Base-by-base conservation (phyloP, 2,329 filamentous ascomycete species). In the Lithohypha guttulata region DNA sequence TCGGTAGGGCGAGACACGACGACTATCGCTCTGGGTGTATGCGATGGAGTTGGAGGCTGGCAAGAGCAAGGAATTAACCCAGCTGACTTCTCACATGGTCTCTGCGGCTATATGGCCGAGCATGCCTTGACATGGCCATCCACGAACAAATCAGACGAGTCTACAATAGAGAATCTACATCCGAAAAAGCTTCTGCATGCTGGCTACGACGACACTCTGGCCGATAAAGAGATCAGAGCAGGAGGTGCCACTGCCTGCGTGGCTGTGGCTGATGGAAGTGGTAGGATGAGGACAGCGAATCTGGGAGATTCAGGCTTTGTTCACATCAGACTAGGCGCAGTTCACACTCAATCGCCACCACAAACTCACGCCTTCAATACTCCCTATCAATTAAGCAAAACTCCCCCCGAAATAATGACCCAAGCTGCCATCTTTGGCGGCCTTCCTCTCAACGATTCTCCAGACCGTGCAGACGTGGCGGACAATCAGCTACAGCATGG, bases 281-380 rank as follows among this genome's bases (percentile, higher is more conserved):
- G 91, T 9, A 72, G 65, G 20, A 66, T 96, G 31, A 84, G 94
- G 55, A 77, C 93, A 39, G 91, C 91, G 44, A 98, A 98, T 61
- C 70, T 98, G 22, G 91, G 91, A 48, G 91, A 98, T 64, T 95
- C 86, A 18, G 91, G 91, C 21, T 96, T 87, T 58, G 72, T 96
- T 41, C 81, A 93, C 45, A 69, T 96, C 44, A 78, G 86, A 10
- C 73, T 84, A 18, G 93, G 89, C 50, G 84, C 82, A 10, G 83
- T 98, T 21, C 81, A 91, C 58, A 75, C 81, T 41, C 80, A 78
- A 55, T 93, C 86, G 2, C 74, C 79, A 33, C 81, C 85, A 17
- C 91, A 98, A 61, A 95, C 86, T 1, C 91, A 98, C 59, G 86
- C 81, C 29, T 98, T 98, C 71, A 98, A 98, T 61, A 96, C 91